Evolutionary conservation across 1,284 basidiomycete genomes (phyloP).

Genomic region (Papiliotrema fonsecae): DNA sequence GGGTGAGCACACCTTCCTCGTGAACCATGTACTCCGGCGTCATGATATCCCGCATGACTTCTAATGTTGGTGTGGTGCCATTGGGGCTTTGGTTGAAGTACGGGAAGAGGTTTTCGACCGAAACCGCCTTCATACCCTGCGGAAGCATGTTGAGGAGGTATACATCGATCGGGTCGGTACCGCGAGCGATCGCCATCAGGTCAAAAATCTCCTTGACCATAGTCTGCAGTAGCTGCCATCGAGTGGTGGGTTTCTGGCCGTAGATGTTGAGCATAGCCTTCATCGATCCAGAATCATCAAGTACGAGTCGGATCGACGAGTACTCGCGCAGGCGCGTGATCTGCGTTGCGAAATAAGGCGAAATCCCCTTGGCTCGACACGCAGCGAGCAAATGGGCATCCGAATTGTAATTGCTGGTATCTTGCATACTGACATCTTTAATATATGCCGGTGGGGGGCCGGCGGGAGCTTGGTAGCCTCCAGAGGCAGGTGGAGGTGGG

Average conservation of each 20-base stretch:
- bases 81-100: constrained; percentile 11
- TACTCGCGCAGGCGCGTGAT: constrained; percentile 16
- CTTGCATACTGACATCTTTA: constrained; percentile 18
- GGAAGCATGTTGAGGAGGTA: constrained; percentile 18
- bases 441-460: constrained; percentile 14
- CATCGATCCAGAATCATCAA: constrained; percentile 21
- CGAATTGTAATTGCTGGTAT: constrained; percentile 14
- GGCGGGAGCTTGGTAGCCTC: too few relatives aligned
- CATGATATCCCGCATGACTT: constrained; percentile 17
- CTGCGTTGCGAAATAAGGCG: constrained; percentile 19
- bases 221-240: constrained; percentile 15
- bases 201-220: constrained; percentile 22
- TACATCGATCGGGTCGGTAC: constrained; percentile 13
- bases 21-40: constrained; percentile 15
- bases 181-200: constrained; percentile 15
- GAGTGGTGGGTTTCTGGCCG: constrained; percentile 10
- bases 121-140: constrained; percentile 16
- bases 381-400: constrained; percentile 16
- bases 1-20: constrained; percentile 18
- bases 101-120: constrained; percentile 6
- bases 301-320: constrained; percentile 16
- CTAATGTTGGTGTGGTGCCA: constrained; percentile 14
- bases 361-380: constrained; percentile 14
- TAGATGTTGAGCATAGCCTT: constrained; percentile 18
- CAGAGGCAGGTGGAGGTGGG: too few relatives aligned